phyloP scores from a whole-genome alignment of 495 filamentous ascomycete genomes.

The Podospora fimiseda region DNA sequence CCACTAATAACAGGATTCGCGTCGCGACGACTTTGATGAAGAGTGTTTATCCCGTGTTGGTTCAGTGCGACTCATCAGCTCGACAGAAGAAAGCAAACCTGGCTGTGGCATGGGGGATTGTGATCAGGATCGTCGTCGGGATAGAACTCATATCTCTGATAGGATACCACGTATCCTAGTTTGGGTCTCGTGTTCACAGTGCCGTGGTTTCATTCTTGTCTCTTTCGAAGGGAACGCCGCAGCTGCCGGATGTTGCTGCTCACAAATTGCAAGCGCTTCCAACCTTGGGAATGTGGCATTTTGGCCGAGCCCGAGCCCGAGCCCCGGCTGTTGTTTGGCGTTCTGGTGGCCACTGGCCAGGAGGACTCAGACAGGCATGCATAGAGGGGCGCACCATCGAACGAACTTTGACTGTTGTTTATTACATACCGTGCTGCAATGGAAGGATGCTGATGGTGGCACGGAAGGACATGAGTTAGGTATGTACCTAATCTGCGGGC shows the following conservation, averaged over 20 bases:
- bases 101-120: not conserved
- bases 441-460: not conserved
- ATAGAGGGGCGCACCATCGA: not conserved
- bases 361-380: not conserved
- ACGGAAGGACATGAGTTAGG: not conserved
- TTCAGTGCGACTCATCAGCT: too few species aligned
- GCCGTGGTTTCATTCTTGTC: not conserved
- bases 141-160: not conserved
- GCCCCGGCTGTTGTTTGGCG: not conserved
- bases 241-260: not conserved
- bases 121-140: not conserved
- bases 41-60: too few species aligned
- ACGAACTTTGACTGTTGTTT: not conserved
- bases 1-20: not conserved
- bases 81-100: too few species aligned
- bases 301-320: slow-evolving; percentile 5
- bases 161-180: too few species aligned
- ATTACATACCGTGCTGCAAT: not conserved
- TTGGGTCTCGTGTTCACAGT: not conserved
- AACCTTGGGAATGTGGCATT: slow-evolving; percentile 6
- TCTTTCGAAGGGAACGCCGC: not conserved
- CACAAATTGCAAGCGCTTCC: not conserved
- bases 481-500: not conserved
- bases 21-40: not conserved
- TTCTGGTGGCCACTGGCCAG: slow-evolving; percentile 6